phyloP scores from a whole-genome alignment of 371 early-diverging fungal genomes.

The Syncephalis fuscata region DNA sequence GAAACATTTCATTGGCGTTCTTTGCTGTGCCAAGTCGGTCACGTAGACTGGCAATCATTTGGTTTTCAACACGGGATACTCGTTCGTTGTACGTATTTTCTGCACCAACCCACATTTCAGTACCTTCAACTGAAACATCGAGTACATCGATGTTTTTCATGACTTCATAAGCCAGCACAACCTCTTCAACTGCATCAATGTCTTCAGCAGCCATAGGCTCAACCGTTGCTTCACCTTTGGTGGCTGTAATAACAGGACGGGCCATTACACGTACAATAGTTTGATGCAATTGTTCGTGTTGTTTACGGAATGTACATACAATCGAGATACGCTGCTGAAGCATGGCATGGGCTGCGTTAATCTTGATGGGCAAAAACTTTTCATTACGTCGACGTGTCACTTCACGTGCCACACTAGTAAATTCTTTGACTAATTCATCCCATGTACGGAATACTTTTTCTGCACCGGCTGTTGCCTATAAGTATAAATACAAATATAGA shows the following conservation, averaged over 20 bases:
- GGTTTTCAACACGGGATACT: constrained; percentile 90
- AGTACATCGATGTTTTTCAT: constrained; percentile 89
- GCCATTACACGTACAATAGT: constrained; percentile 89
- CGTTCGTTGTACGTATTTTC: constrained; percentile 89
- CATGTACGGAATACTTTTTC: constrained; percentile 83
- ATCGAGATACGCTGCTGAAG: constrained; percentile 88
- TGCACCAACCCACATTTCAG: constrained; percentile 82
- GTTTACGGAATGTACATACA: constrained; percentile 79
- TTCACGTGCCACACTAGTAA: constrained; percentile 88
- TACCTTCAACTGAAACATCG: constrained; percentile 89
- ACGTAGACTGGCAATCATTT: constrained; percentile 85
- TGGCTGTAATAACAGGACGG: constrained; percentile 32
- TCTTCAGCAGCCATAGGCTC: constrained; percentile 43
- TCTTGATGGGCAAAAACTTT: constrained; percentile 89
- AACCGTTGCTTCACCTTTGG: constrained; percentile 28
- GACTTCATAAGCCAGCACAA: constrained; percentile 79
- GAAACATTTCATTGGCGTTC: constrained; percentile 97
- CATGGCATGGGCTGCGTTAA: constrained; percentile 77
- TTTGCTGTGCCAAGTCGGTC: constrained; percentile 88
- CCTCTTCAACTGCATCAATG: constrained; percentile 75
- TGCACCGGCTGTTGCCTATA: constrained; percentile 36
- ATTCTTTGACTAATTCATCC: constrained; percentile 93
- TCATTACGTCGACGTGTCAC: constrained; percentile 82
- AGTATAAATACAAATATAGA: too few species aligned
- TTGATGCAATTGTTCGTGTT: constrained; percentile 90